phyloP scores from a whole-genome alignment of 1,284 basidiomycete genomes.

The Bondarzewia mesenterica region DNA sequence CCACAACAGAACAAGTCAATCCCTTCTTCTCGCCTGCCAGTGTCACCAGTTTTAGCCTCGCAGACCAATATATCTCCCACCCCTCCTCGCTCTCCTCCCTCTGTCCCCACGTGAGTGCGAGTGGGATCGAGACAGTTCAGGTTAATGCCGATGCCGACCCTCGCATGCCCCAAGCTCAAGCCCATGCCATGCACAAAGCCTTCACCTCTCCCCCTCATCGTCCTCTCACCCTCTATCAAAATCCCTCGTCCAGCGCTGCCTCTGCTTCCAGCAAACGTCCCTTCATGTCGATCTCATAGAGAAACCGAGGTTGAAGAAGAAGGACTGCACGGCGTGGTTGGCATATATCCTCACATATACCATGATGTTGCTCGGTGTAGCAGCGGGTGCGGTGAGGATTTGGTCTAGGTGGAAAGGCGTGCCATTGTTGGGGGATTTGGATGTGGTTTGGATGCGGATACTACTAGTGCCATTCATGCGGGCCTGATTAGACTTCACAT shows the following conservation, averaged over 20 bases:
- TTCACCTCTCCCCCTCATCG: conserved; percentile 43
- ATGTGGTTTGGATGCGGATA: no score
- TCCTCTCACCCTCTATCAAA: conserved; percentile 3
- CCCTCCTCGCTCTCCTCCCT: conserved; percentile 3
- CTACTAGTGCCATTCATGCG: no score
- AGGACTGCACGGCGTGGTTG: conserved; percentile 52
- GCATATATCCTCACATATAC: conserved; percentile 65
- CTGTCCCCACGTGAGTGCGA: conserved; percentile 5
- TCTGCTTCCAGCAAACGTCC: conserved; percentile 46
- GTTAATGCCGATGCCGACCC: conserved; percentile 28
- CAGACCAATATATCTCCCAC: conserved; percentile 10
- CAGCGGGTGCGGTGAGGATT: conserved; percentile 41
- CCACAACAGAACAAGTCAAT: conserved; percentile 28
- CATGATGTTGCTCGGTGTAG: conserved; percentile 43
- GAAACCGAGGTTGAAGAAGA: conserved; percentile 67
- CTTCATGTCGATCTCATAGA: conserved; percentile 51
- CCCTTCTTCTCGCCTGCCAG: conserved; percentile 41
- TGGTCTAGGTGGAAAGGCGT: conserved; percentile 50
- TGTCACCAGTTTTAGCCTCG: conserved; percentile 32
- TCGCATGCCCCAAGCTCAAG: neutral
- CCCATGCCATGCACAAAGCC: conserved; percentile 30
- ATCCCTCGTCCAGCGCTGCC: neutral
- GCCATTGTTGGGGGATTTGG: neutral
- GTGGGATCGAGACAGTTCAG: conserved; percentile 7
- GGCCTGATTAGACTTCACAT: no score